Evolutionary conservation across 352 stramenopile species (phyloP).

Genomic region (Phytophthora syringae): DNA sequence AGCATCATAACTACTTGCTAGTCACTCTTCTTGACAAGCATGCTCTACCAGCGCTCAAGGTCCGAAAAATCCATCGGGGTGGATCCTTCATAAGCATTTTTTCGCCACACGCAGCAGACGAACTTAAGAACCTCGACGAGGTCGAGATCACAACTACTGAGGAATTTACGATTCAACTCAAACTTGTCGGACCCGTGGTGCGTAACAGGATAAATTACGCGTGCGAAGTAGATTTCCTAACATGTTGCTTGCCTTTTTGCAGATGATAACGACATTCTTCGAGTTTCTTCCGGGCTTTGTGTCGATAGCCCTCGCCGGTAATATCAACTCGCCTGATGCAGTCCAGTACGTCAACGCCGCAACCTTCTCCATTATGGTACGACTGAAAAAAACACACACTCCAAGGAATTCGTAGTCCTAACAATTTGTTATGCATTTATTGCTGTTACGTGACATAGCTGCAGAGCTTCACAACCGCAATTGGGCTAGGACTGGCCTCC

Average conservation of each 20-base stretch:
- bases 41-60: too few species aligned
- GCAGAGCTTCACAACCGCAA: conserved; percentile 9
- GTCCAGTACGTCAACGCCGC: background rate
- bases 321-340: background rate
- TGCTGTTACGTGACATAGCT: too few species aligned
- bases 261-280: background rate
- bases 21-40: too few species aligned
- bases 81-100: too few species aligned
- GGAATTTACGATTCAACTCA: background rate
- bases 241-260: background rate
- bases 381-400: background rate
- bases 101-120: too few species aligned
- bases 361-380: background rate
- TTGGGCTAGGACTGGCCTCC: conserved; percentile 61
- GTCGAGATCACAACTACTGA: background rate
- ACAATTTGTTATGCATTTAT: too few species aligned
- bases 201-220: background rate
- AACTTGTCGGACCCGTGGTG: background rate
- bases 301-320: background rate
- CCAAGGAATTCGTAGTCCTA: background rate
- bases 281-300: background rate
- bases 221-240: too few species aligned
- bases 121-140: too few species aligned
- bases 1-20: too few species aligned
- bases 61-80: too few species aligned